Percentiles rank a stretch among this genome's conserved stretches.
phyloP scores from a whole-genome alignment of 2,329 filamentous ascomycete species.

The Fusarium devonianum region DNA sequence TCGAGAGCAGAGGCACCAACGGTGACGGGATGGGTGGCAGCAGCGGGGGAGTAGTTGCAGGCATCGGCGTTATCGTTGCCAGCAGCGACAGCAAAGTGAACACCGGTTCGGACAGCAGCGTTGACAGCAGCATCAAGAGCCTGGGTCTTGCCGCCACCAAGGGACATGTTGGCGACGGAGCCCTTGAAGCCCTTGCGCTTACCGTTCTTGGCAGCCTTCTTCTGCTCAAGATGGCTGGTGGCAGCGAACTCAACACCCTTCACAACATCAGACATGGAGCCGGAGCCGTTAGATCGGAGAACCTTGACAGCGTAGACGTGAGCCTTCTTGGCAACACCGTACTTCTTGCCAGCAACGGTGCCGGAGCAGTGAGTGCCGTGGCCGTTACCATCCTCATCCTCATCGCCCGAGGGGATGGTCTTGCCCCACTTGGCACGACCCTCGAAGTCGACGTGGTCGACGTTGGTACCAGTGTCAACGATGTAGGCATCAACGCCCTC shows the following conservation, averaged over 20 bases:
- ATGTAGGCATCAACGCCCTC: constrained; percentile 99
- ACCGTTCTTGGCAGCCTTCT: constrained; percentile 80
- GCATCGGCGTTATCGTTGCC: constrained; percentile 99
- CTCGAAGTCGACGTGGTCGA: constrained; percentile 94
- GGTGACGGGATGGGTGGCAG: constrained; percentile 89
- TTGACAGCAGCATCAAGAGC: constrained; percentile 93
- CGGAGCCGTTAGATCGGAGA: constrained; percentile 93
- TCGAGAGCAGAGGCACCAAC: constrained; percentile 93
- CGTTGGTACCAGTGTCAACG: constrained; percentile 96
- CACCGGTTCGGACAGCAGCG: constrained; percentile 86
- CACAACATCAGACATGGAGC: constrained; percentile 98
- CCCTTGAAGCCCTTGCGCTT: constrained; percentile 99
- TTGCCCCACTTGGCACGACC: constrained; percentile 96
- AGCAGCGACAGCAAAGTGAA: constrained; percentile 97
- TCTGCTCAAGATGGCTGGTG: constrained; percentile 76
- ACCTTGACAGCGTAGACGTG: constrained; percentile 98
- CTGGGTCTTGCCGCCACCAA: constrained; percentile 95
- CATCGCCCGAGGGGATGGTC: constrained; percentile 87
- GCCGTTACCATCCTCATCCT: constrained; percentile 92
- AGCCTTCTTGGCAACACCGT: constrained; percentile 99
- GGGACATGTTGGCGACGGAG: constrained; percentile 98
- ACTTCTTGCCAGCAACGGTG: constrained; percentile 97
- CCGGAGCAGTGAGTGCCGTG: constrained; percentile 99
- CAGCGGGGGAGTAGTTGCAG: constrained; percentile 98
- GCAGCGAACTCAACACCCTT: constrained; percentile 98